Base-by-base conservation (phyloP, 352 stramenopile genomes). In the Saprolegnia diclina region DNA sequence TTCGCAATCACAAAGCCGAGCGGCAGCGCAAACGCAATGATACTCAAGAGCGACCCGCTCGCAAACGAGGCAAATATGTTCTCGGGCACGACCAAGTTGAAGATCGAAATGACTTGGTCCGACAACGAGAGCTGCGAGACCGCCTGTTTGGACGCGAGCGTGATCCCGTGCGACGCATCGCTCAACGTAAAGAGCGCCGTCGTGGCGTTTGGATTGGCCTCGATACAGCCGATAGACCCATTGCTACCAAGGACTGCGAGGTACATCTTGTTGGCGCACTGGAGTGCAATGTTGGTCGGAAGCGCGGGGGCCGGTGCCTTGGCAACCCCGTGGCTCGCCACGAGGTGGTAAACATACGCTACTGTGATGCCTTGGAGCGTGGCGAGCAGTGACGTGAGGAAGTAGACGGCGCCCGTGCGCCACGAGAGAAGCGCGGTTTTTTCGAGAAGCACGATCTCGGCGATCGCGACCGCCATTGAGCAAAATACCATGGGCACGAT, bases 401-500 rank as follows among this genome's bases (percentile, higher is more conserved):
- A 19, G 35, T 19, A 65, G 1, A 45, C 32, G 11, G 18, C 37
- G 5, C 45, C 14, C 38, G 40, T 65, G 38, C 44, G 57, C 57
- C 57, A 65, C 13, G 32, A 9, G 14, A 65, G 16, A 24, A 65
- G 73, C 3, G 79, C 87, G 0, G 88, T 79, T 68, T 91, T 91
- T 40, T 82, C 83, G 5, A 90, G 79, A 44, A 83, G 88, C 46
- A 91, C 79, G 37, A 91, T 88, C 65, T 91, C 85, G 0, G 79
- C 81, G 11, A 90, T 81, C 21, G 82, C 83, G 7, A 93, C 82
- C 0, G 83, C 82, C 13, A 93, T 79, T 0, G 80, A 80, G 56
- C 79, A 90, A 73, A 93, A 93, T 0, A 91, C 82, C 69, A 90
- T 90, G 22, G 85, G 85, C 14, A 93, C 67, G 19, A 90, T 82